A percentile compares a stretch with the other conserved stretches of the same genome.
These are phyloP conservation scores for Stemphylium beticola DNA, from an alignment of 2,329 filamentous ascomycete species.

Conservation along the genomic window DNA sequence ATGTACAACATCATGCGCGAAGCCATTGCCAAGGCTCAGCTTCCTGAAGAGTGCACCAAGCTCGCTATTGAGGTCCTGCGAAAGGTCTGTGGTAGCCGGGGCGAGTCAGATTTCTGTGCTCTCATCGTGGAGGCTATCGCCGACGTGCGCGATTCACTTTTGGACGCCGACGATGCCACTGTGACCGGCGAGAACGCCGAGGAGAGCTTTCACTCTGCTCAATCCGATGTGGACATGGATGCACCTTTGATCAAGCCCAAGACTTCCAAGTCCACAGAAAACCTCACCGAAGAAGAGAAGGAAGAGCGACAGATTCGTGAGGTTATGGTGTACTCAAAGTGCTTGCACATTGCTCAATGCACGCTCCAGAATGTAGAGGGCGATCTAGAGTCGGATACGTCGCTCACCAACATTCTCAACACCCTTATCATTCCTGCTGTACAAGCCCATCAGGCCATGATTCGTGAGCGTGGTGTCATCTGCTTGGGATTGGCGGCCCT, in stretches of 20 bases:
- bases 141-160: constrained; percentile 94
- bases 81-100: constrained; percentile 79
- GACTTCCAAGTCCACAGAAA: constrained; percentile 41
- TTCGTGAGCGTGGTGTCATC: constrained; percentile 86
- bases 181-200: constrained; percentile 57
- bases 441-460: constrained; percentile 87
- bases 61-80: constrained; percentile 82
- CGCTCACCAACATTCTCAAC: constrained; percentile 97
- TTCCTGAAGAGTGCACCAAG: constrained; percentile 92
- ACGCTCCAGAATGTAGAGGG: constrained; percentile 94
- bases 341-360: constrained; percentile 94
- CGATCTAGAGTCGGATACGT: constrained; percentile 84
- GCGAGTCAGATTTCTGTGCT: constrained; percentile 82
- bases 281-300: constrained; percentile 58
- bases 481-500: constrained; percentile 91
- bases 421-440: constrained; percentile 96
- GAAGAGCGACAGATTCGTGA: constrained; percentile 81
- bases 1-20: constrained; percentile 94
- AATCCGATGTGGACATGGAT: constrained; percentile 75
- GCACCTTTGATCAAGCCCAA: constrained; percentile 57
- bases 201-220: constrained; percentile 93
- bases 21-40: constrained; percentile 80
- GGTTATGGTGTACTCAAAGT: constrained; percentile 98
- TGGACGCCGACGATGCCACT: constrained; percentile 66
- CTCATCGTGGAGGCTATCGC: constrained; percentile 91